phyloP scores from a whole-genome alignment of 768 basidiomycete genomes.

The Xerocomus brunneocitrinus region DNA sequence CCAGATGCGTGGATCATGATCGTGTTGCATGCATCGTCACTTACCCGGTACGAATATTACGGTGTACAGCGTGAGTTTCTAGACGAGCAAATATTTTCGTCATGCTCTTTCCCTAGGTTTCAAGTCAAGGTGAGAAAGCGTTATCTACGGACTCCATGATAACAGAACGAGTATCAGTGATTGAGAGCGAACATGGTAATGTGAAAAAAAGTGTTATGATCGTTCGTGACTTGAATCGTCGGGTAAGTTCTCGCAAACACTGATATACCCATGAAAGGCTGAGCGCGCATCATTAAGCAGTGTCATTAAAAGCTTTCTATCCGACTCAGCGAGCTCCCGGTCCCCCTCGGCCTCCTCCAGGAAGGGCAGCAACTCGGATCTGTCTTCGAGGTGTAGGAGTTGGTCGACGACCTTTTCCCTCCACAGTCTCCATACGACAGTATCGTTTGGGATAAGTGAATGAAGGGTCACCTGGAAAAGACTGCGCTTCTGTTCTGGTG shows the following conservation, averaged over 20 bases:
- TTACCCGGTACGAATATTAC: no score
- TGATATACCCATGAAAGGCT: conserved; percentile 4
- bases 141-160: no score
- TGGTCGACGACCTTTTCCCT: conserved; percentile 17
- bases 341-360: neutral
- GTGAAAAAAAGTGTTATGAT: neutral
- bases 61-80: no score
- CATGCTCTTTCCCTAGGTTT: no score
- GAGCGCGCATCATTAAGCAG: conserved; percentile 17
- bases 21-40: no score
- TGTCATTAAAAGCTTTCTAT: neutral
- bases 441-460: conserved; percentile 17
- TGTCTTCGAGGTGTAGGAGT: neutral
- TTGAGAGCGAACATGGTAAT: neutral
- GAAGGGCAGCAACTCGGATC: neutral
- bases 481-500: neutral
- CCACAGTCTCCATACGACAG: conserved; percentile 22
- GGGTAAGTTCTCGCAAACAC: neutral
- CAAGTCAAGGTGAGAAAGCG: no score
- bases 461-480: conserved; percentile 8
- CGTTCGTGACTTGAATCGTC: neutral
- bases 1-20: no score
- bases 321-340: neutral
- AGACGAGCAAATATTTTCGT: no score
- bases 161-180: no score